Evolutionary conservation across 192 early-diverging fungal genomes (phyloP).

Genomic region (Coemansia javaensis): DNA sequence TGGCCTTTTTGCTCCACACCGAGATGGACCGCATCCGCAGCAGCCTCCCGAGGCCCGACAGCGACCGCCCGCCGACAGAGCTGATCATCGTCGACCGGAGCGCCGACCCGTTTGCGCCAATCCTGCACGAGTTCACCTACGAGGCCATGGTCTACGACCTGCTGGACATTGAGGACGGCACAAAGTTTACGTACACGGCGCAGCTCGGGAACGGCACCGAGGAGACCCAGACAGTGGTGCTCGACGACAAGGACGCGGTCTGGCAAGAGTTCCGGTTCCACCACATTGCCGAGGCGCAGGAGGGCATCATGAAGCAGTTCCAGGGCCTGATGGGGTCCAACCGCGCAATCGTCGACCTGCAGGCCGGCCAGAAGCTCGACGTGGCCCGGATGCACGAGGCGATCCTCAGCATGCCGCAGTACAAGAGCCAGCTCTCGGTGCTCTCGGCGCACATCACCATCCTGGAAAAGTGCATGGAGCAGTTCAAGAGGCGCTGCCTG

Average conservation of each 20-base stretch:
- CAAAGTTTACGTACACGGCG: constrained; percentile 38
- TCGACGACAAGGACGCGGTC: constrained; percentile 46
- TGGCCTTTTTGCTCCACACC: constrained; percentile 75
- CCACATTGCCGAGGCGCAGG: constrained; percentile 53
- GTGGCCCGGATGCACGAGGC: constrained; percentile 45
- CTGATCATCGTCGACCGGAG: constrained; percentile 88
- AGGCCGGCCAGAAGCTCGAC: constrained; percentile 31
- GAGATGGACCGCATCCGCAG: constrained; percentile 80
- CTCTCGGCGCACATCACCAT: constrained; percentile 53
- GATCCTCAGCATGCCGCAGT: constrained; percentile 48
- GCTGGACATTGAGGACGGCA: constrained; percentile 54
- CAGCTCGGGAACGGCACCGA: constrained; percentile 40
- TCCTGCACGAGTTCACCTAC: constrained; percentile 98
- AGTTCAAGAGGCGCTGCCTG: constrained; percentile 44
- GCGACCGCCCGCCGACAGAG: constrained; percentile 59
- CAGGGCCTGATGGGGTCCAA: constrained; percentile 46
- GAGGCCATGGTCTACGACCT: constrained; percentile 98
- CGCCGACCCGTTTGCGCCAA: constrained; percentile 83
- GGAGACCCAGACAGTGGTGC: constrained; percentile 29
- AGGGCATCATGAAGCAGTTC: constrained; percentile 42
- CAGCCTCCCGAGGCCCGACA: constrained; percentile 55
- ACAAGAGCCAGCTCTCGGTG: constrained; percentile 42
- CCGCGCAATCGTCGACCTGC: constrained; percentile 34
- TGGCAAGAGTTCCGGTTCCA: constrained; percentile 55
- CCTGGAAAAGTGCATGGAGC: constrained; percentile 52